Percentiles rank a stretch among this genome's conserved stretches.
Conservation (phyloP, 495 filamentous ascomycete genomes). For the Trichoderma parareesei region DNA sequence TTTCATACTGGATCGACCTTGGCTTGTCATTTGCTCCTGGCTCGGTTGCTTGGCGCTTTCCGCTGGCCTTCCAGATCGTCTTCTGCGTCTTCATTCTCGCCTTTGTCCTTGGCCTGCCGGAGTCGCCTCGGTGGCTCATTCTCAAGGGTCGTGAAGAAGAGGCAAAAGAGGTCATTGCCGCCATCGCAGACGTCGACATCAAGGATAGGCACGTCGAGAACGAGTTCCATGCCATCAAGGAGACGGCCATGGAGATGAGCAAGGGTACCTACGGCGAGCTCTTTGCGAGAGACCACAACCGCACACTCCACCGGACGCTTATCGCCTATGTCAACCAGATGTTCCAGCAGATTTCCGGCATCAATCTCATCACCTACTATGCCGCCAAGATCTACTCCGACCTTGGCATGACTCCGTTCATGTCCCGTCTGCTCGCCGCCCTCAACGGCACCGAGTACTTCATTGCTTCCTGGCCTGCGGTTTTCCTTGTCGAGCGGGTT, state of each 20-base stretch:
- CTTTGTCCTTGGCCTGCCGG: constrained; percentile 58
- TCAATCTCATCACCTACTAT: constrained; percentile 72
- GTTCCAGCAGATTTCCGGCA: constrained; percentile 70
- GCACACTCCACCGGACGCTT: constrained; percentile 64
- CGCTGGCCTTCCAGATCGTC: constrained; percentile 63
- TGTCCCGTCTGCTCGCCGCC: constrained; percentile 61
- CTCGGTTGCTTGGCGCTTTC: constrained; percentile 65
- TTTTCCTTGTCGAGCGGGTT: constrained; percentile 46
- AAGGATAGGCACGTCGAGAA: constrained; percentile 49
- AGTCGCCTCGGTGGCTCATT: constrained; percentile 70
- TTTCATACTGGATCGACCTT: constrained; percentile 72
- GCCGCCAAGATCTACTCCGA: constrained; percentile 56
- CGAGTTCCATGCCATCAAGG: constrained; percentile 66
- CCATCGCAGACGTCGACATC: constrained; percentile 45
- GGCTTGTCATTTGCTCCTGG: constrained; percentile 57
- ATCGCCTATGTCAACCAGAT: constrained; percentile 70
- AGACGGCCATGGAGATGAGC: constrained; percentile 64
- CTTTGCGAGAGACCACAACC: constrained; percentile 62
- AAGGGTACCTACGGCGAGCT: constrained; percentile 58
- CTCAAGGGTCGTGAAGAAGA: constrained; percentile 60
- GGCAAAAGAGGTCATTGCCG: constrained; percentile 53
- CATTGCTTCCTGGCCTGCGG: constrained; percentile 60
- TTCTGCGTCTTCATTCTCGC: constrained; percentile 54
- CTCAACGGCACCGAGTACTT: constrained; percentile 71
- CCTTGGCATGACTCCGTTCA: constrained; percentile 38